These are phyloP conservation scores for Schizochytrium sp. DNA, from an alignment of 108 stramenopile species.

Conservation along the genomic window DNA sequence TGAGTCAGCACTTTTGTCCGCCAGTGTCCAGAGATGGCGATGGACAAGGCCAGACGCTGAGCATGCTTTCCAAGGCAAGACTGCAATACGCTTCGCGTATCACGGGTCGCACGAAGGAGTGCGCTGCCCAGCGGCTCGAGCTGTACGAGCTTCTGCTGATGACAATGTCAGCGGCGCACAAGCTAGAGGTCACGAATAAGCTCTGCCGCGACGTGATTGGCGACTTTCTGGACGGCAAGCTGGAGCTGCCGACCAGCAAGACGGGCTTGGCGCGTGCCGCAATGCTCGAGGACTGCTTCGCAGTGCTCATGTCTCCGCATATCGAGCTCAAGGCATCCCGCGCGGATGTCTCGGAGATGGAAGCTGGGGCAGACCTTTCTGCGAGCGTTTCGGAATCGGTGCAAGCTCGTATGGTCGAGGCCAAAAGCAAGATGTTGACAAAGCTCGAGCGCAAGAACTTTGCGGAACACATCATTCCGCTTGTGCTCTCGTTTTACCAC, in stretches of 20 bases:
- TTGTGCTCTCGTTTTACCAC: not conserved
- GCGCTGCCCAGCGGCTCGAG: not conserved
- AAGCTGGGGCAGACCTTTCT: not conserved
- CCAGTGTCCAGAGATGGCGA: not conserved
- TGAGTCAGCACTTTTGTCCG: not conserved
- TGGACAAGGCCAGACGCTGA: not conserved
- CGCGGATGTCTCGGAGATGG: not conserved
- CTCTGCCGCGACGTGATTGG: not conserved
- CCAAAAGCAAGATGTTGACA: not conserved
- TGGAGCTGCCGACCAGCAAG: not conserved
- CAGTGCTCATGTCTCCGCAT: not conserved
- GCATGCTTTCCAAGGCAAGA: not conserved
- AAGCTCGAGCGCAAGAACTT: not conserved
- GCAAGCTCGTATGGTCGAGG: not conserved
- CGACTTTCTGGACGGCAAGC: not conserved
- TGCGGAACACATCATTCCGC: not conserved
- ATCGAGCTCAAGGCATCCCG: not conserved
- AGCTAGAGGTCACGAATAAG: not conserved
- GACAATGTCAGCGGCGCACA: not conserved
- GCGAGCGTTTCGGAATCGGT: not conserved
- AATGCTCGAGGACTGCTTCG: not conserved
- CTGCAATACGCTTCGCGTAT: not conserved
- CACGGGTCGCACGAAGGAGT: not conserved
- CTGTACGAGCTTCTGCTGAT: not conserved
- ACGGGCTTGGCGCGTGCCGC: not conserved